These are phyloP conservation scores for Amanita rimosa DNA, from an alignment of 768 basidiomycete species.

Conservation along the genomic window DNA sequence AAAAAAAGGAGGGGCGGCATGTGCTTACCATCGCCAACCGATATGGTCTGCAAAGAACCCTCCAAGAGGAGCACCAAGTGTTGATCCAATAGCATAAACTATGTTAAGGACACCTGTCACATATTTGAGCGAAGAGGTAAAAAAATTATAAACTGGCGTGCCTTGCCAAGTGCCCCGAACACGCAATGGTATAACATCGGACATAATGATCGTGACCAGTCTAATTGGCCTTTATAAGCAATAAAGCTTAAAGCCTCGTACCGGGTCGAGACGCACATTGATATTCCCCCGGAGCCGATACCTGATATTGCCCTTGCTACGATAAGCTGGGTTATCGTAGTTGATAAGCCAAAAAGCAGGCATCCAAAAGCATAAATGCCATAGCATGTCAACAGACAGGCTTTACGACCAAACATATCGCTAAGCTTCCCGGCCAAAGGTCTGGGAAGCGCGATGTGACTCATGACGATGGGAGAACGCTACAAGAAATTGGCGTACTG, in stretches of 20 bases:
- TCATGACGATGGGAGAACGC: neutral
- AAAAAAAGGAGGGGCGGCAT: neutral
- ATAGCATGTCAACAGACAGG: conserved; percentile 45
- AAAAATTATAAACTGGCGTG: conserved; percentile 6
- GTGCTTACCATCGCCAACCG: conserved; percentile 52
- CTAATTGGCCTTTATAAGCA: conserved; percentile 17
- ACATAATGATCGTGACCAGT: conserved; percentile 53
- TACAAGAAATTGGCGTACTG: conserved; percentile 27
- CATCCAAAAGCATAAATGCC: conserved; percentile 41
- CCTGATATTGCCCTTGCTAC: conserved; percentile 43
- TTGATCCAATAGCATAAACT: conserved; percentile 45
- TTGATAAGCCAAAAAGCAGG: conserved; percentile 40
- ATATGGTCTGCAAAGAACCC: conserved; percentile 52
- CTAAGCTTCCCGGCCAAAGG: conserved; percentile 56
- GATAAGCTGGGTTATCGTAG: conserved; percentile 43
- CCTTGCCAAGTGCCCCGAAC: conserved; percentile 63
- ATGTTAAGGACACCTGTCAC: conserved; percentile 43
- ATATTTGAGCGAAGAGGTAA: neutral
- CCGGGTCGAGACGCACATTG: conserved; percentile 31
- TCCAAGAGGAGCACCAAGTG: conserved; percentile 51
- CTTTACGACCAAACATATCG: conserved; percentile 55
- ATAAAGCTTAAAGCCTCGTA: no score
- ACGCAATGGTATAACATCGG: conserved; percentile 52
- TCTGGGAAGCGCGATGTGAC: conserved; percentile 17
- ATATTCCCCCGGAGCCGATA: conserved; percentile 52